These are phyloP conservation scores for Fonsecaea pugnacius DNA, from an alignment of 2,329 filamentous ascomycete species.

Conservation along the genomic window DNA sequence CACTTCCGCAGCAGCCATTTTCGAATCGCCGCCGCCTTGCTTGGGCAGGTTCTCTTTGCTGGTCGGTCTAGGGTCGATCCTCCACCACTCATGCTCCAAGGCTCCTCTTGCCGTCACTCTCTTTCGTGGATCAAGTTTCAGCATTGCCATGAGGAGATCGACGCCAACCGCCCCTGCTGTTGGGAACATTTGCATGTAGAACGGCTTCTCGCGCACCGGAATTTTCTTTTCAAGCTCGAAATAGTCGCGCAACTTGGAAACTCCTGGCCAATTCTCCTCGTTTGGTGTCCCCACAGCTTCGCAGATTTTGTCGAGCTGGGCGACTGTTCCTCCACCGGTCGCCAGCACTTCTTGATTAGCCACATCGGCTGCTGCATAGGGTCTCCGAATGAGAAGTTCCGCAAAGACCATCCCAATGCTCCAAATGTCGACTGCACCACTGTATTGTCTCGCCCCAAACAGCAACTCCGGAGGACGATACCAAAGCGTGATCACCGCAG, in stretches of 20 bases:
- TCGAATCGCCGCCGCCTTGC: conserved; percentile 70
- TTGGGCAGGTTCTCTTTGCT: conserved; percentile 78
- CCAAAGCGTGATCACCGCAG: conserved; percentile 95
- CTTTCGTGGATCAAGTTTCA: conserved; percentile 83
- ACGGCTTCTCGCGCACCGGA: conserved; percentile 66
- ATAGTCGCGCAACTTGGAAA: conserved; percentile 78
- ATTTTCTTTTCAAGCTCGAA: conserved; percentile 64
- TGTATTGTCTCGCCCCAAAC: conserved; percentile 87
- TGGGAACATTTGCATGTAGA: conserved; percentile 77
- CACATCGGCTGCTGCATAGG: conserved; percentile 80
- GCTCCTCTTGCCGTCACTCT: conserved; percentile 77
- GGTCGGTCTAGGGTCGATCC: conserved; percentile 78
- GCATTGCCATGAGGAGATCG: conserved; percentile 83
- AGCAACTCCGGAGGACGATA: conserved; percentile 93
- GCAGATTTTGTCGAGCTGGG: conserved; percentile 83
- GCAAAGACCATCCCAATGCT: conserved; percentile 91
- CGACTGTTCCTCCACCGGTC: conserved; percentile 53
- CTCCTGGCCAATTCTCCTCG: conserved; percentile 94
- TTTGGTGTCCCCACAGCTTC: conserved; percentile 86
- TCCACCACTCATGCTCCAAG: conserved; percentile 85
- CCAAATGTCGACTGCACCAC: conserved; percentile 91
- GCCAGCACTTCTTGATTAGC: conserved; percentile 55
- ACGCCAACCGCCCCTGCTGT: conserved; percentile 81
- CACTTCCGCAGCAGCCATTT: conserved; percentile 81
- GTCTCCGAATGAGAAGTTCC: conserved; percentile 80